phyloP scores from a whole-genome alignment of 352 stramenopile species.

The Phytophthora tentaculata region DNA sequence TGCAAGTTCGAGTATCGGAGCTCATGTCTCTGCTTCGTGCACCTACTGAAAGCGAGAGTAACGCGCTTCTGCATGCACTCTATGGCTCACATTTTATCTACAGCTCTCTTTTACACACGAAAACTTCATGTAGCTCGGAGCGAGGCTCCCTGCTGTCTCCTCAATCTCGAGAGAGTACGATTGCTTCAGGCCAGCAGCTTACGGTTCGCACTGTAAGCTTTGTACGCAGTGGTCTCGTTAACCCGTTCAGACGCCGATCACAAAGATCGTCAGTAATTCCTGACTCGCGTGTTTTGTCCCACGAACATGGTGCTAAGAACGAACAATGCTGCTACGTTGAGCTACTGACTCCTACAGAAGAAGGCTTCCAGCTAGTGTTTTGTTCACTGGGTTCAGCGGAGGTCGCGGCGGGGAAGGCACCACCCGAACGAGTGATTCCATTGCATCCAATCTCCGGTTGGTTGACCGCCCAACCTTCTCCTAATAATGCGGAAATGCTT shows the following conservation, averaged over 20 bases:
- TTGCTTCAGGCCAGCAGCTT: slow-evolving; percentile 21
- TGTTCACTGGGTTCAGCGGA: slow-evolving; percentile 25
- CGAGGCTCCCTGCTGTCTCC: slow-evolving; percentile 11
- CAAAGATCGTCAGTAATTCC: neutral
- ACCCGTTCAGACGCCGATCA: slow-evolving; percentile 2
- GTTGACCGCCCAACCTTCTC: slow-evolving; percentile 23
- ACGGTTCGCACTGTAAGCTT: slow-evolving; percentile 18
- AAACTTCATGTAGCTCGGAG: slow-evolving; percentile 12
- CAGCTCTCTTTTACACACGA: slow-evolving; percentile 36
- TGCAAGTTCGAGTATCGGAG: slow-evolving; percentile 19
- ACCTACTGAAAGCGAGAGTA: slow-evolving; percentile 37
- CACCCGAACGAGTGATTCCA: slow-evolving; percentile 16
- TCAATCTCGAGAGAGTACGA: slow-evolving; percentile 1
- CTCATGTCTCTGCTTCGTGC: slow-evolving; percentile 30
- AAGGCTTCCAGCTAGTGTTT: slow-evolving; percentile 31
- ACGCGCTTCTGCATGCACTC: slow-evolving; percentile 23
- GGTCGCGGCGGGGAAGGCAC: slow-evolving; percentile 28
- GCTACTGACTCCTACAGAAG: slow-evolving; percentile 27
- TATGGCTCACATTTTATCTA: slow-evolving; percentile 38
- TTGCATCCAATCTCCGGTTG: slow-evolving; percentile 36
- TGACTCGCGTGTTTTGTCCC: neutral
- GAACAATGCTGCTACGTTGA: slow-evolving; percentile 41
- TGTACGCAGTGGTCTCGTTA: neutral
- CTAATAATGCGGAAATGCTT: slow-evolving; percentile 6
- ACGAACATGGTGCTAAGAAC: slow-evolving; percentile 26